phyloP scores from a whole-genome alignment of 106 monocot genomes.

The Allium fistulosum region DNA sequence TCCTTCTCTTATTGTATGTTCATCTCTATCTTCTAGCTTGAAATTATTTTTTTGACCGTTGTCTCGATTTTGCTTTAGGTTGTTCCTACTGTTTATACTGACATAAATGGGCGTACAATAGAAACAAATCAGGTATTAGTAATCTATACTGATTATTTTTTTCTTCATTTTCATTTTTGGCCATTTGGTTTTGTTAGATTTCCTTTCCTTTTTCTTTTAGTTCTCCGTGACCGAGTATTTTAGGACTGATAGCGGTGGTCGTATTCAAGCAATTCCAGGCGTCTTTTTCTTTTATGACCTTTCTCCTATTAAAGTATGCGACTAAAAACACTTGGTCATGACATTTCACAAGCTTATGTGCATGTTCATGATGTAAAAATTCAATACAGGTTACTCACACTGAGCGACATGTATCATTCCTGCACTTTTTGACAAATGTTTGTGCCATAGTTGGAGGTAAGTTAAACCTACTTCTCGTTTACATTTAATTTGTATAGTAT shows the following conservation, averaged over 20 bases:
- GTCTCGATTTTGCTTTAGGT: constrained; percentile 42
- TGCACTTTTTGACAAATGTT: constrained; percentile 73
- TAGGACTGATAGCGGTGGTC: constrained; percentile 52
- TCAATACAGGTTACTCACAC: constrained; percentile 53
- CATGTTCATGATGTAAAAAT: background rate
- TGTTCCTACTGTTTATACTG: constrained; percentile 90
- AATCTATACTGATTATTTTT: background rate
- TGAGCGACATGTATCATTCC: constrained; percentile 47
- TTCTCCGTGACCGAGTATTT: constrained; percentile 98
- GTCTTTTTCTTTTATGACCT: constrained; percentile 98
- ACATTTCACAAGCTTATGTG: too few relatives aligned
- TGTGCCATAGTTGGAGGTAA: constrained; percentile 83
- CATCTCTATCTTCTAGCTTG: background rate
- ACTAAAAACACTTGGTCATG: background rate
- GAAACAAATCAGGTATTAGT: constrained; percentile 76
- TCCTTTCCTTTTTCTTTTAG: constrained; percentile 17
- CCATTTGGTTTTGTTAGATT: constrained; percentile 3
- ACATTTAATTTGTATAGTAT: background rate
- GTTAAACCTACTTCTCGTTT: background rate
- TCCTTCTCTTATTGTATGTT: background rate
- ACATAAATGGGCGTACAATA: constrained; percentile 62
- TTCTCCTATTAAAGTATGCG: constrained; percentile 81
- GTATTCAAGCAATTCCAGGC: constrained; percentile 64
- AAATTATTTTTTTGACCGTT: background rate
- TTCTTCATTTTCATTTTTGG: constrained; percentile 1